Evolutionary conservation across 2,329 filamentous ascomycete species (phyloP).

Genomic region (Alternaria hordeiaustralica): DNA sequence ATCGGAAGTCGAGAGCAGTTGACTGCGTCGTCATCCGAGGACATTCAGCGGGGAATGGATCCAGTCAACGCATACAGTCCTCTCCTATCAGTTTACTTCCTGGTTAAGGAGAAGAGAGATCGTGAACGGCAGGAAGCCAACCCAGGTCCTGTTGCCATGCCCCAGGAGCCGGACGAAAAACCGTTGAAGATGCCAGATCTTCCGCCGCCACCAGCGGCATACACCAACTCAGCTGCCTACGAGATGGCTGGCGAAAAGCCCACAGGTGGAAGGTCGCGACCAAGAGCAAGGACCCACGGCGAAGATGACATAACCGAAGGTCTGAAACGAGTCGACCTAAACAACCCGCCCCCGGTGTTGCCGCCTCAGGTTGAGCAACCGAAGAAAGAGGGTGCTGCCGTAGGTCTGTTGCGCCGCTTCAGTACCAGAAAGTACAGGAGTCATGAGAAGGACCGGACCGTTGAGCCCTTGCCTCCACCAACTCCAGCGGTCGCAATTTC

Average conservation of each 20-base stretch:
- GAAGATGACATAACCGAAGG: conserved; percentile 86
- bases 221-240: conserved; percentile 84
- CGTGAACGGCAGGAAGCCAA: conserved; percentile 70
- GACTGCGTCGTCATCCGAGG: conserved; percentile 81
- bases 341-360: conserved; percentile 57
- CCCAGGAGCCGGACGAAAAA: conserved; percentile 62
- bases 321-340: conserved; percentile 69
- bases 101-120: conserved; percentile 93
- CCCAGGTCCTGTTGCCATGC: conserved; percentile 65
- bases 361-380: conserved; percentile 62
- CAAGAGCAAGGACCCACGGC: conserved; percentile 88
- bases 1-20: conserved; percentile 88
- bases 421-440: conserved; percentile 84
- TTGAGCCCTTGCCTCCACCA: conserved; percentile 68
- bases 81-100: conserved; percentile 90
- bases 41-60: conserved; percentile 80
- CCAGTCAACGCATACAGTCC: conserved; percentile 94
- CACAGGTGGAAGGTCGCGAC: conserved; percentile 81
- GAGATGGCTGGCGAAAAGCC: conserved; percentile 90
- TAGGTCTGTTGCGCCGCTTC: conserved; percentile 83
- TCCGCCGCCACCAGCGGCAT: conserved; percentile 79
- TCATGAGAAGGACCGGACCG: conserved; percentile 52
- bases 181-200: conserved; percentile 74
- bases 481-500: conserved; percentile 83
- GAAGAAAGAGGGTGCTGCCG: conserved; percentile 88